These are phyloP conservation scores for Colletotrichum ledebouriae DNA, from an alignment of 2,329 filamentous ascomycete genomes.

Conservation along the genomic window DNA sequence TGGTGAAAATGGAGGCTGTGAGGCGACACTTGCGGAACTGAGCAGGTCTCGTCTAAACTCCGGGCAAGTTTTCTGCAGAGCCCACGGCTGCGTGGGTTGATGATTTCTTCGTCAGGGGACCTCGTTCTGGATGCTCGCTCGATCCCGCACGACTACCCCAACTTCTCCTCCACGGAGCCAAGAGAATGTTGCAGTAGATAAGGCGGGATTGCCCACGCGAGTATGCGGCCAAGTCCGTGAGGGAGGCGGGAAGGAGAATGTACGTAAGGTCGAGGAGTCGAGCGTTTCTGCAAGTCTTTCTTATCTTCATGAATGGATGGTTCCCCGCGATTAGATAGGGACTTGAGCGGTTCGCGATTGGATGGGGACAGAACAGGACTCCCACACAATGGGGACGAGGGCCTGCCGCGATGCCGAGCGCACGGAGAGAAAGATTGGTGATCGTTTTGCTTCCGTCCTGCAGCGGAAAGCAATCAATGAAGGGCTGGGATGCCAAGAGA, in stretches of 20 bases:
- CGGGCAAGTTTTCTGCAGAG: background rate
- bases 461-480: background rate
- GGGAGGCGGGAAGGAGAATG: slow-evolving; percentile 7
- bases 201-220: slow-evolving; percentile 24
- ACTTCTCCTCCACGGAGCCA: slow-evolving; percentile 17
- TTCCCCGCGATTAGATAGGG: slow-evolving; percentile 20
- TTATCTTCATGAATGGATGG: slow-evolving; percentile 31
- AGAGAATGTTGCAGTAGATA: slow-evolving; percentile 19
- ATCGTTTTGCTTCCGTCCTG: slow-evolving; percentile 4
- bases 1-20: slow-evolving; percentile 25
- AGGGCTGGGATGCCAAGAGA: slow-evolving; percentile 16
- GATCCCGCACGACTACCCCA: background rate
- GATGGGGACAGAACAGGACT: slow-evolving; percentile 2
- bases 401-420: slow-evolving; percentile 32
- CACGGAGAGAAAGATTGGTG: slow-evolving; percentile 25
- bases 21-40: slow-evolving; percentile 22
- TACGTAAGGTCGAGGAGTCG: slow-evolving; percentile 20
- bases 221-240: slow-evolving; percentile 21
- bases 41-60: background rate
- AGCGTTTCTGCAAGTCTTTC: slow-evolving; percentile 17
- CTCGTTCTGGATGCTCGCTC: background rate
- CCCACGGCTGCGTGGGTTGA: background rate
- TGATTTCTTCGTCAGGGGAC: background rate
- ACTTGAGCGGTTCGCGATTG: slow-evolving; percentile 21
- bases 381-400: slow-evolving; percentile 27